Conservation (phyloP, 176 grass and related monocot genomes). For the Cenchrus americanus region DNA sequence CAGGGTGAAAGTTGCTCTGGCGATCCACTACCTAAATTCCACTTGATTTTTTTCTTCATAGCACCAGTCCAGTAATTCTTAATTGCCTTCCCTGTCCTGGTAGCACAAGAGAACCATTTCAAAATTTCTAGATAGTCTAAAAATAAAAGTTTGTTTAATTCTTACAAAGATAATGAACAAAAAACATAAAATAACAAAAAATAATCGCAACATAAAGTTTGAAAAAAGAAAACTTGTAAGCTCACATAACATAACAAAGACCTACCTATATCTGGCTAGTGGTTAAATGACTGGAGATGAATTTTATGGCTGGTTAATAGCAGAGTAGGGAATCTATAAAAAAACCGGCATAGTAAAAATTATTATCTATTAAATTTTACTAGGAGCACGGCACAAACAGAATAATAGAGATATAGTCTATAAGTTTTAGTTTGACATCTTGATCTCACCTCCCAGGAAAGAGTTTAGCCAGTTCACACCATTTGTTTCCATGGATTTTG, state of each 20-base stretch:
- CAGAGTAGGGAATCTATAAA: neutral
- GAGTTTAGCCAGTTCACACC: slow-evolving; percentile 51
- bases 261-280: neutral
- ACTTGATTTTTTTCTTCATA: slow-evolving; percentile 34
- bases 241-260: neutral
- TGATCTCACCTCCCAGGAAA: slow-evolving; percentile 67
- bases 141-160: neutral
- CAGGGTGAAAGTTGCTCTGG: slow-evolving; percentile 22
- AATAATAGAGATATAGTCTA: neutral
- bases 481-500: slow-evolving; percentile 61
- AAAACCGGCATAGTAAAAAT: neutral
- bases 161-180: neutral
- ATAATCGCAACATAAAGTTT: neutral
- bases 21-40: slow-evolving; percentile 24
- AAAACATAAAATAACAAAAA: neutral
- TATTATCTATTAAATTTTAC: neutral
- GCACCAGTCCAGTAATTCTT: slow-evolving; percentile 18
- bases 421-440: slow-evolving; percentile 12
- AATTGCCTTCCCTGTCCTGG: slow-evolving; percentile 41
- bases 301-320: slow-evolving; percentile 11
- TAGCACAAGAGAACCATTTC: neutral
- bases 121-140: neutral
- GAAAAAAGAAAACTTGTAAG: neutral
- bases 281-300: slow-evolving; percentile 9
- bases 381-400: neutral